Conservation (phyloP, 495 filamentous ascomycete genomes). For the Penicillium robsamsonii region DNA sequence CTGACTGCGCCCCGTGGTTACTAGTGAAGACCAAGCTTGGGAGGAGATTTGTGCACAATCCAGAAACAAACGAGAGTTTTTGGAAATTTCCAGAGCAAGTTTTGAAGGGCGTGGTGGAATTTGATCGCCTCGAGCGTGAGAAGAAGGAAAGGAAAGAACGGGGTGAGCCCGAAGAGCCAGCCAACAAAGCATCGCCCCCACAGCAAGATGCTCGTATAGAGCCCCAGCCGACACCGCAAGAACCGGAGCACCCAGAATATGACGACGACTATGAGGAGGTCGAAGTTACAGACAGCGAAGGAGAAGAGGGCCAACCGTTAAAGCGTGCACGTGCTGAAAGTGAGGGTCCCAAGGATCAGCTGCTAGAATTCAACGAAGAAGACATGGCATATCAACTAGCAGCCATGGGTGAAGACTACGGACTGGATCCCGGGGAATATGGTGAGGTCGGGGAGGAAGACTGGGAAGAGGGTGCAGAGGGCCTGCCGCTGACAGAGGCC, state of each 20-base stretch:
- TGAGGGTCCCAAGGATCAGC: conserved; percentile 49
- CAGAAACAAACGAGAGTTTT: conserved; percentile 77
- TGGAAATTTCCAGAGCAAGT: conserved; percentile 89
- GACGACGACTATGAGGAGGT: conserved; percentile 84
- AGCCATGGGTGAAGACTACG: conserved; percentile 80
- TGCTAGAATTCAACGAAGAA: conserved; percentile 89
- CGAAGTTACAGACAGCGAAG: conserved; percentile 74
- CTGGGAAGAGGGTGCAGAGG: conserved; percentile 70
- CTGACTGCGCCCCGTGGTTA: conserved; percentile 83
- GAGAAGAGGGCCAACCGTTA: conserved; percentile 50
- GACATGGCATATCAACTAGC: conserved; percentile 92
- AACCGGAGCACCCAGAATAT: conserved; percentile 33
- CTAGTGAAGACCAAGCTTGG: conserved; percentile 88
- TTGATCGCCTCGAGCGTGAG: conserved; percentile 57
- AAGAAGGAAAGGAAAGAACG: conserved; percentile 45
- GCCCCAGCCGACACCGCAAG: conserved; percentile 6
- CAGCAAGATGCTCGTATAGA: conserved; percentile 8
- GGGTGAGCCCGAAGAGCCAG: conserved; percentile 31
- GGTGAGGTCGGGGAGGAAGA: conserved; percentile 62
- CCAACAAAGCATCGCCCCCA: conserved; percentile 15
- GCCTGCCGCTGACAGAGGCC: conserved; percentile 61
- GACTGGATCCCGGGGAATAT: conserved; percentile 66
- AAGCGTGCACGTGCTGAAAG: conserved; percentile 70
- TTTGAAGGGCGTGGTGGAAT: conserved; percentile 72
- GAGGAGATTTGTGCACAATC: conserved; percentile 84